Conservation (phyloP, 345 rosid genomes). For the Xanthoceras sorbifolium region DNA sequence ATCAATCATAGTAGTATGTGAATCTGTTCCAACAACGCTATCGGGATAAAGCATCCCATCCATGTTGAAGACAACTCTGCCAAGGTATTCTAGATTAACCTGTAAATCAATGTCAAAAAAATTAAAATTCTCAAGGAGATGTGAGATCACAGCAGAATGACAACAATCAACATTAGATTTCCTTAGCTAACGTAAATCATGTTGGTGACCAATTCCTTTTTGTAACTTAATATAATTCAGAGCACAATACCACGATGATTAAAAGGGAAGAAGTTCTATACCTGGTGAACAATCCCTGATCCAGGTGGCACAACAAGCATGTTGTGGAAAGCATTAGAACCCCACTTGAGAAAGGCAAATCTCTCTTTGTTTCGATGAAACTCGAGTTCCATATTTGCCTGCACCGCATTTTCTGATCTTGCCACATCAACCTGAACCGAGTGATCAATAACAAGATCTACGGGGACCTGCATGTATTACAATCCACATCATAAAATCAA, state of each 20-base stretch:
- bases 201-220: neutral
- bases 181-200: neutral
- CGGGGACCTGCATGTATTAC: constrained; percentile 68
- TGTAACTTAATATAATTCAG: neutral
- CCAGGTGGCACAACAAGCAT: constrained; percentile 99
- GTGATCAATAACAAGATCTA: constrained; percentile 97
- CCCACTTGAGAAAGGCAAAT: constrained; percentile 95
- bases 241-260: neutral
- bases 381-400: constrained; percentile 92
- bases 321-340: constrained; percentile 84
- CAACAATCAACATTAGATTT: neutral
- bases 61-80: constrained; percentile 86
- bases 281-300: constrained; percentile 97
- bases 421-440: constrained; percentile 96
- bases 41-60: constrained; percentile 83
- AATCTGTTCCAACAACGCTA: constrained; percentile 95
- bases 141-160: neutral
- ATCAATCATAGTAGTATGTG: constrained; percentile 97
- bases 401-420: constrained; percentile 88
- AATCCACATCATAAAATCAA: neutral
- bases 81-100: constrained; percentile 93
- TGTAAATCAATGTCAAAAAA: constrained; percentile 32
- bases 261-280: constrained; percentile 20
- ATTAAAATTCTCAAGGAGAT: neutral
- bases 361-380: constrained; percentile 85